These are phyloP conservation scores for Candida boidinii DNA, from an alignment of 805 yeast species.

Conservation along the genomic window DNA sequence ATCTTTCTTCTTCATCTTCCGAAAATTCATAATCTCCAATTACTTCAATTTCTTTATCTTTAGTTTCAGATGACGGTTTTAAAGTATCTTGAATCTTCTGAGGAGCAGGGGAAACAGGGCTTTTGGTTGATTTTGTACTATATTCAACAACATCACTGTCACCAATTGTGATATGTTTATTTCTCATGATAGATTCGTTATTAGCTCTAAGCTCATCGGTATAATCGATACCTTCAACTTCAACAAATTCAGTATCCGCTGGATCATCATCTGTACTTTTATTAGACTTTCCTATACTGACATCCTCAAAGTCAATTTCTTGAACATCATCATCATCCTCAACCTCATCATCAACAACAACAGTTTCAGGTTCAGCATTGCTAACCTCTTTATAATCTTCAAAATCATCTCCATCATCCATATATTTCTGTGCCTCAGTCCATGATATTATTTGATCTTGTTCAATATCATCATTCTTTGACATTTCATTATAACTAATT, in stretches of 20 bases:
- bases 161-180: neutral
- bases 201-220: no score
- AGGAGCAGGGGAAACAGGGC: neutral
- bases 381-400: no score
- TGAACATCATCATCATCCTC: constrained; percentile 6
- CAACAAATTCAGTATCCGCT: neutral
- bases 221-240: constrained; percentile 1
- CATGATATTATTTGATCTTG: no score
- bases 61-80: neutral
- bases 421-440: no score
- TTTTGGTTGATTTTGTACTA: neutral
- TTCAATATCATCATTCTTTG: no score
- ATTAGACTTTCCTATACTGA: neutral
- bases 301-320: constrained; percentile 1
- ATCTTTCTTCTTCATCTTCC: constrained; percentile 68
- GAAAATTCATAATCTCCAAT: constrained; percentile 53
- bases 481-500: no score
- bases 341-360: constrained; percentile 4
- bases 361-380: constrained; percentile 2
- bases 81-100: neutral
- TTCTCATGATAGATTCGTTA: no score
- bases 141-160: neutral
- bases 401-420: no score
- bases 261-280: constrained; percentile 1
- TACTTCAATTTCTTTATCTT: constrained; percentile 6